Percentiles rank a stretch among this genome's conserved stretches.
Evolutionary conservation across 495 filamentous ascomycete genomes (phyloP).

Genomic region (Penicillium psychrofluorescens): DNA sequence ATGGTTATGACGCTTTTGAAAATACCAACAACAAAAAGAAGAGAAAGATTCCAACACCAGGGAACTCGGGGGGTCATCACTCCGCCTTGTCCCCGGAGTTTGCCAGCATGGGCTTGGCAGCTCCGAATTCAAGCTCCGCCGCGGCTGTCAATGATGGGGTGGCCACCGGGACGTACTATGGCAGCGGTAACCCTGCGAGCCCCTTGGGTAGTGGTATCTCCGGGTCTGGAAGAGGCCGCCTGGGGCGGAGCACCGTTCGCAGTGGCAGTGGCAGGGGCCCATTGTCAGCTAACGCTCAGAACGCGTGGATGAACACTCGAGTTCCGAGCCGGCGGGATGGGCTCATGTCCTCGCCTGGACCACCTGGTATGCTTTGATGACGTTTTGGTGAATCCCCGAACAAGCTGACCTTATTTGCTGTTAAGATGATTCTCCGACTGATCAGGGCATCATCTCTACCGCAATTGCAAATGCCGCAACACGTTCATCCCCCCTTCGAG

Average conservation of each 20-base stretch:
- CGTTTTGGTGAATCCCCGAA: too few species aligned
- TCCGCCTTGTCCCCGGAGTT: conserved; percentile 53
- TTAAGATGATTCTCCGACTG: conserved; percentile 33
- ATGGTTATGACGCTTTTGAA: conserved; percentile 95
- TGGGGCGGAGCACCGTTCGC: conserved; percentile 49
- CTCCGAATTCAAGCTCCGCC: conserved; percentile 18
- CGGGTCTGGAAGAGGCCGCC: conserved; percentile 72
- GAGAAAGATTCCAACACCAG: conserved; percentile 90
- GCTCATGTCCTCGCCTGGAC: conserved; percentile 30
- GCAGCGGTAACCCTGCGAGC: conserved; percentile 43
- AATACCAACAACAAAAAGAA: conserved; percentile 99
- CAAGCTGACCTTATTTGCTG: conserved; percentile 4
- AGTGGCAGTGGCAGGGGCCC: conserved; percentile 57
- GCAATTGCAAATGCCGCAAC: conserved; percentile 88
- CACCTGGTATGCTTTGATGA: conserved; percentile 22
- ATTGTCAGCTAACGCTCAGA: conserved; percentile 39
- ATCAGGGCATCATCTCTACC: conserved; percentile 75
- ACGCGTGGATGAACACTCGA: conserved; percentile 28
- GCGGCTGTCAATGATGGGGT: conserved; percentile 35
- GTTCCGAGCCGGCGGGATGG: conserved; percentile 30
- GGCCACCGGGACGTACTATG: conserved; percentile 50
- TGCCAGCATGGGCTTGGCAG: conserved; percentile 53
- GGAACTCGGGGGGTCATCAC: conserved; percentile 56
- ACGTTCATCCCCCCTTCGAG: conserved; percentile 49
- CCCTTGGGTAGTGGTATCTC: conserved; percentile 57